A percentile compares a stretch with the other conserved stretches of the same genome.
Evolutionary conservation across 2,329 filamentous ascomycete species (phyloP).

Genomic region (Orbilia javanica): DNA sequence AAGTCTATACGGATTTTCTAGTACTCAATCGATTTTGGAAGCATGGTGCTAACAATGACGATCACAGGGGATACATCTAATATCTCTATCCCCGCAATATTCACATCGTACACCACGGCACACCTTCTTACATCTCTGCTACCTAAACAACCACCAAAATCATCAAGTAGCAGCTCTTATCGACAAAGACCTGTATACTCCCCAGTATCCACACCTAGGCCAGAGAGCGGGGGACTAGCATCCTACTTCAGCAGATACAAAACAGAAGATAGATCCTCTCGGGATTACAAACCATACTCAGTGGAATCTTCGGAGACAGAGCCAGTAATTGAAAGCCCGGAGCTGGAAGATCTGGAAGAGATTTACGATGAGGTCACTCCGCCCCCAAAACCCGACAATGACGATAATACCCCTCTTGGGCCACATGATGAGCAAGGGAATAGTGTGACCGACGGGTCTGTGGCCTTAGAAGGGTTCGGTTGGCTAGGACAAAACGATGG

Average conservation of each 20-base stretch:
- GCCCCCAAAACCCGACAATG: not conserved
- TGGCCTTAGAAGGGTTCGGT: conserved; percentile 54
- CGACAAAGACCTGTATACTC: conserved; percentile 24
- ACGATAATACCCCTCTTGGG: conserved; percentile 39
- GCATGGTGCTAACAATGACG: conserved; percentile 5
- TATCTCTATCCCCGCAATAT: conserved; percentile 91
- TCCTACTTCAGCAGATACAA: conserved; percentile 35
- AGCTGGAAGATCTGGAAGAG: conserved; percentile 24
- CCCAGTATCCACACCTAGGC: conserved; percentile 26
- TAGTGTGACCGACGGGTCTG: conserved; percentile 53
- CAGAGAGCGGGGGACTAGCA: not conserved
- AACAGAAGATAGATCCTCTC: conserved; percentile 1
- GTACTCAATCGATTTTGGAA: not conserved
- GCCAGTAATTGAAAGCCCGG: not conserved
- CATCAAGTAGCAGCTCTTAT: conserved; percentile 26
- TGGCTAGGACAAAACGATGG: conserved; percentile 47
- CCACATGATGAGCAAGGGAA: conserved; percentile 57
- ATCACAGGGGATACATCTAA: conserved; percentile 91
- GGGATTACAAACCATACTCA: conserved; percentile 18
- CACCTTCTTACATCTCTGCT: conserved; percentile 86
- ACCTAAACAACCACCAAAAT: conserved; percentile 60
- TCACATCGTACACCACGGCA: conserved; percentile 94
- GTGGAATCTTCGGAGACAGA: not conserved
- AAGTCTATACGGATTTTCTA: conserved; percentile 36
- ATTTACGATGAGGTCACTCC: conserved; percentile 16